A percentile compares a stretch with the other conserved stretches of the same genome.
Evolutionary conservation across 2,329 filamentous ascomycete genomes (phyloP).

Genomic region (Pseudogymnoascus sp.): DNA sequence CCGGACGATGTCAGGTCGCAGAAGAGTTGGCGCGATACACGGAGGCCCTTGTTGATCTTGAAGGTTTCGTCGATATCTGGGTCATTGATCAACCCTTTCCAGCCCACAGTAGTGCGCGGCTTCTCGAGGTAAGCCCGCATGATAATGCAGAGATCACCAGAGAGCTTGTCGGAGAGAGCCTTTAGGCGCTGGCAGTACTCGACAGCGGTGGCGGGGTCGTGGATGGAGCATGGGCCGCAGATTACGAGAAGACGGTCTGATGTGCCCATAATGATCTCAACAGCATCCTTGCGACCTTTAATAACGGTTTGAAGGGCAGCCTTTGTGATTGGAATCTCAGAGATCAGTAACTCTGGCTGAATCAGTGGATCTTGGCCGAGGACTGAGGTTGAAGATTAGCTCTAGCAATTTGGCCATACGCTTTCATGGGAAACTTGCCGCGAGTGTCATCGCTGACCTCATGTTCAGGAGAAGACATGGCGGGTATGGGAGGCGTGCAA

Average conservation of each 20-base stretch:
- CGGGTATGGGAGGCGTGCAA: conserved; percentile 8
- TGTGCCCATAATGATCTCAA: conserved; percentile 29
- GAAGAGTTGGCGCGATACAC: conserved; percentile 81
- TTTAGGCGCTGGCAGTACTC: conserved; percentile 82
- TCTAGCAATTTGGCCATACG: background rate
- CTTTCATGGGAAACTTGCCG: conserved; percentile 32
- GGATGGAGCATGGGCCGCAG: conserved; percentile 93
- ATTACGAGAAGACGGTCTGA: conserved; percentile 84
- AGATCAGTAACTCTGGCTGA: conserved; percentile 76
- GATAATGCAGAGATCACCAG: conserved; percentile 79
- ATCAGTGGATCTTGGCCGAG: conserved; percentile 91
- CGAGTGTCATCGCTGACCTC: conserved; percentile 44
- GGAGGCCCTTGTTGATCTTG: conserved; percentile 97
- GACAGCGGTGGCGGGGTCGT: conserved; percentile 80
- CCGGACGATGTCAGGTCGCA: conserved; percentile 84
- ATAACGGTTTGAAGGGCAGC: conserved; percentile 61
- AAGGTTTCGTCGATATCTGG: conserved; percentile 97
- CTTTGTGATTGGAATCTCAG: conserved; percentile 69
- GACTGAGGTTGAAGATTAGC: conserved; percentile 46
- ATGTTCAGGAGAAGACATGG: conserved; percentile 24
- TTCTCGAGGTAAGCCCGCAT: conserved; percentile 99
- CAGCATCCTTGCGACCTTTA: conserved; percentile 58
- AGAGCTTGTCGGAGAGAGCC: conserved; percentile 69
- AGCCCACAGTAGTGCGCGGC: conserved; percentile 93
- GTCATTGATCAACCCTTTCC: conserved; percentile 98